Conservation (phyloP, 495 filamentous ascomycete species). For the Aspergillus bridgeri region DNA sequence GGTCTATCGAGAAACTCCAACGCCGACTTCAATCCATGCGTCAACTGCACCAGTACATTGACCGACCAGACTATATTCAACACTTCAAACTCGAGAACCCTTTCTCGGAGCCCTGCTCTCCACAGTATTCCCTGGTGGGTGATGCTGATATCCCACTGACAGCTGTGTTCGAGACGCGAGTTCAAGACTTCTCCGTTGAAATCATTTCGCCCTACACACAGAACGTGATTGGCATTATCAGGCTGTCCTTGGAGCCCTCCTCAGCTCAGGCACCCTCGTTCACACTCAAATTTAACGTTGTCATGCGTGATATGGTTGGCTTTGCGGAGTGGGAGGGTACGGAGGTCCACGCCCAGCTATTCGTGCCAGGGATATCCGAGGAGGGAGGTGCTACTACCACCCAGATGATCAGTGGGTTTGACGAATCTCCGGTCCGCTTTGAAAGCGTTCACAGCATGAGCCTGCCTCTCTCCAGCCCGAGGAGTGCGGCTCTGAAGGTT, state of each 20-base stretch:
- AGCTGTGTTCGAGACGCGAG: constrained; percentile 90
- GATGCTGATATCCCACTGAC: constrained; percentile 91
- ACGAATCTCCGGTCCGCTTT: constrained; percentile 91
- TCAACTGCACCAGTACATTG: constrained; percentile 93
- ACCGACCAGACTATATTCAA: constrained; percentile 88
- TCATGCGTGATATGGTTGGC: constrained; percentile 95
- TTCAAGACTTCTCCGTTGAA: constrained; percentile 91
- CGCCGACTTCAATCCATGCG: constrained; percentile 86
- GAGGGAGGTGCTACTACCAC: constrained; percentile 91
- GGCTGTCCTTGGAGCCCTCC: constrained; percentile 88
- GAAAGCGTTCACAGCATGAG: constrained; percentile 99
- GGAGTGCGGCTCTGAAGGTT: constrained; percentile 73
- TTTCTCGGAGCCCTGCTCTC: constrained; percentile 84
- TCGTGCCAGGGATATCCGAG: constrained; percentile 87
- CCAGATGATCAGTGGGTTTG: constrained; percentile 90
- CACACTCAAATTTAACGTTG: constrained; percentile 96
- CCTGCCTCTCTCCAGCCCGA: constrained; percentile 79
- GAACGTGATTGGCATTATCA: constrained; percentile 82
- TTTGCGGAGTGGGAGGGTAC: constrained; percentile 96
- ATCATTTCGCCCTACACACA: constrained; percentile 90
- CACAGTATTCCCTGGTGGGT: constrained; percentile 87
- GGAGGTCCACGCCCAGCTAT: constrained; percentile 93
- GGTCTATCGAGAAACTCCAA: constrained; percentile 91
- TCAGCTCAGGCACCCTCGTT: constrained; percentile 88
- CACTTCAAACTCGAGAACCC: constrained; percentile 61